Conservation (phyloP, 2,329 filamentous ascomycete species). For the Graphilbum ipis-grandicollis region DNA sequence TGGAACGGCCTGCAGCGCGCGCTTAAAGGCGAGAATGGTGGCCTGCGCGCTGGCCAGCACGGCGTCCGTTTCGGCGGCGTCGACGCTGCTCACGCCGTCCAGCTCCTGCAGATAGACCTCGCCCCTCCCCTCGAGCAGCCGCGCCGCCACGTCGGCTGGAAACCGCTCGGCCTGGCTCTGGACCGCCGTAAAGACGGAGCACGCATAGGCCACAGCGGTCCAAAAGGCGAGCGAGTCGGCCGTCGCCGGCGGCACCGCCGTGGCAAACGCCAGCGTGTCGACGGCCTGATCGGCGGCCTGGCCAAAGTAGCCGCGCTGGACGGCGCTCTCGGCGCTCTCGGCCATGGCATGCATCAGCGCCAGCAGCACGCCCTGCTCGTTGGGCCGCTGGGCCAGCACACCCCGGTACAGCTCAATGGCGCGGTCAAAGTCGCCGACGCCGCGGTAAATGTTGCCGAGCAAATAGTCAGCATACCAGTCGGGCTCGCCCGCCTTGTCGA, state of each 20-base stretch:
- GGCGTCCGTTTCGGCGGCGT: constrained; percentile 27
- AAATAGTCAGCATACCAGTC: constrained; percentile 96
- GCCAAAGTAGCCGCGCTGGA: constrained; percentile 76
- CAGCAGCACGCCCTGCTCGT: constrained; percentile 74
- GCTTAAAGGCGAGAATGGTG: constrained; percentile 72
- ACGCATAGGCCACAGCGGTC: constrained; percentile 84
- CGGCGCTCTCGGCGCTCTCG: constrained; percentile 59
- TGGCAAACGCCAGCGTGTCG: constrained; percentile 52
- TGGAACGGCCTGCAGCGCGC: constrained; percentile 56
- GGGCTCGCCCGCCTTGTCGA: constrained; percentile 61
- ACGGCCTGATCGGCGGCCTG: constrained; percentile 56
- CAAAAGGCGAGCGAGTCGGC: constrained; percentile 70
- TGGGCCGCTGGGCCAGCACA: constrained; percentile 49
- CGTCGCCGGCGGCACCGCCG: constrained; percentile 39
- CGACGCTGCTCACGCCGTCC: constrained; percentile 40
- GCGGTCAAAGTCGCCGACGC: constrained; percentile 77
- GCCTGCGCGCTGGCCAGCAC: constrained; percentile 47
- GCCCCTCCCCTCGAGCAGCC: constrained; percentile 28
- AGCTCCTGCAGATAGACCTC: constrained; percentile 47
- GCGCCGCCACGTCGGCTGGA: constrained; percentile 37
- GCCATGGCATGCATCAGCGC: constrained; percentile 77
- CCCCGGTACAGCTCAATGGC: constrained; percentile 61
- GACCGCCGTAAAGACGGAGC: constrained; percentile 64
- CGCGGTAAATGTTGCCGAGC: constrained; percentile 84
- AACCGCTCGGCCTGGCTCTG: constrained; percentile 49